A percentile compares a stretch with the other conserved stretches of the same genome.
Evolutionary conservation across 129 eudicot genomes (phyloP).

Genomic region (Daucus carota): DNA sequence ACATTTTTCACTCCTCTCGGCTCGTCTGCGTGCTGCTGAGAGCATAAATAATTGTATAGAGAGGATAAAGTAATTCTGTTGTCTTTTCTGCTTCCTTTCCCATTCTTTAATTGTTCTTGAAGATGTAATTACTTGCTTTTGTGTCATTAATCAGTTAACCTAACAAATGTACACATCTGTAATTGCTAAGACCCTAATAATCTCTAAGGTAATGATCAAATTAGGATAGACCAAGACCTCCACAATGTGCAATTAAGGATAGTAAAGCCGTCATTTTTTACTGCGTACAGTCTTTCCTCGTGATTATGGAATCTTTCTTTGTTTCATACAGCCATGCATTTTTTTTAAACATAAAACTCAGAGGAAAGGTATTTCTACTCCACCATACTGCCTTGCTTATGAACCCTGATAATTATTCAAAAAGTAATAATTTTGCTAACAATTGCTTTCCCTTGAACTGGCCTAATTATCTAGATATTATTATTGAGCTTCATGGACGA

Average conservation of each 20-base stretch:
- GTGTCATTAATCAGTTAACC: neutral
- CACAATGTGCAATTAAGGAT: neutral
- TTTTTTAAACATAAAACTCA: neutral
- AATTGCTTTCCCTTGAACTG: too few relatives aligned
- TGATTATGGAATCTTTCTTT: neutral
- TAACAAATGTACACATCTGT: neutral
- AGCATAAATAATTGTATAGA: neutral
- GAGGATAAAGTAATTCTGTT: neutral
- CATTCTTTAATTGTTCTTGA: neutral
- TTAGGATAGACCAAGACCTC: neutral
- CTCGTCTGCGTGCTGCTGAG: slow-evolving; percentile 1
- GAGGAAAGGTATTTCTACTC: neutral
- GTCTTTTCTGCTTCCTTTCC: neutral
- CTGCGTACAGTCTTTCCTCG: neutral
- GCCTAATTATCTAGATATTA: too few relatives aligned
- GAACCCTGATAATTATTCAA: too few relatives aligned
- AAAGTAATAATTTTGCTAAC: too few relatives aligned
- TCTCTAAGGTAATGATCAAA: neutral
- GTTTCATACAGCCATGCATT: neutral
- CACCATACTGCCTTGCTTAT: too few relatives aligned
- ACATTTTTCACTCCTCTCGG: neutral
- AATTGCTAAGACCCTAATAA: neutral
- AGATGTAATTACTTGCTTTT: neutral
- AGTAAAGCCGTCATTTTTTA: neutral
- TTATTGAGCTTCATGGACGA: too few relatives aligned